Evolutionary conservation across 805 yeast genomes (phyloP).

Genomic region (Komagataella ulmi): DNA sequence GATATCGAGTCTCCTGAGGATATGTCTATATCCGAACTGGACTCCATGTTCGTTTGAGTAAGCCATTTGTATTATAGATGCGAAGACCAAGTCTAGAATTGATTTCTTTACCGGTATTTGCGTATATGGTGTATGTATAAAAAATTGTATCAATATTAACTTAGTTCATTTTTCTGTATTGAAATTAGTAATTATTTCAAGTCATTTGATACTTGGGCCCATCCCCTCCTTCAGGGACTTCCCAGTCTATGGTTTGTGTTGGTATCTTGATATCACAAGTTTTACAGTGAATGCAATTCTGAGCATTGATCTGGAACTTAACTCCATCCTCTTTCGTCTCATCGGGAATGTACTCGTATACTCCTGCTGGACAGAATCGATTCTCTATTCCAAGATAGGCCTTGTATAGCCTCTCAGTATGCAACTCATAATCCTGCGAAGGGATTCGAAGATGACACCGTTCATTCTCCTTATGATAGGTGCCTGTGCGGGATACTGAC

Average conservation of each 20-base stretch:
- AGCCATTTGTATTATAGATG: background rate
- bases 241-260: conserved; percentile 87
- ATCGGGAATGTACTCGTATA: conserved; percentile 78
- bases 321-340: conserved; percentile 47
- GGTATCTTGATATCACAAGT: conserved; percentile 98
- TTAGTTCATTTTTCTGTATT: background rate
- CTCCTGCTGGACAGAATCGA: conserved; percentile 97
- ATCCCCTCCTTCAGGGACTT: conserved; percentile 98
- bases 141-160: background rate
- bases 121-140: background rate
- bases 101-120: background rate
- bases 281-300: conserved; percentile 96
- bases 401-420: conserved; percentile 59
- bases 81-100: background rate
- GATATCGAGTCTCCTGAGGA: conserved; percentile 76
- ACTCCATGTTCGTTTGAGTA: conserved; percentile 25
- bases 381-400: conserved; percentile 78
- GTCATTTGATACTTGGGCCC: conserved; percentile 95
- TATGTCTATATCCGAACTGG: conserved; percentile 57
- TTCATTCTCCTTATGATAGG: conserved; percentile 91
- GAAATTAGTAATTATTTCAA: conserved; percentile 2
- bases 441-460: conserved; percentile 71
- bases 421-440: conserved; percentile 48
- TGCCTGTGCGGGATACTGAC: conserved; percentile 93
- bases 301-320: conserved; percentile 85